These are phyloP conservation scores for Penicillium sp. DNA, from an alignment of 2,329 filamentous ascomycete genomes.

Conservation along the genomic window DNA sequence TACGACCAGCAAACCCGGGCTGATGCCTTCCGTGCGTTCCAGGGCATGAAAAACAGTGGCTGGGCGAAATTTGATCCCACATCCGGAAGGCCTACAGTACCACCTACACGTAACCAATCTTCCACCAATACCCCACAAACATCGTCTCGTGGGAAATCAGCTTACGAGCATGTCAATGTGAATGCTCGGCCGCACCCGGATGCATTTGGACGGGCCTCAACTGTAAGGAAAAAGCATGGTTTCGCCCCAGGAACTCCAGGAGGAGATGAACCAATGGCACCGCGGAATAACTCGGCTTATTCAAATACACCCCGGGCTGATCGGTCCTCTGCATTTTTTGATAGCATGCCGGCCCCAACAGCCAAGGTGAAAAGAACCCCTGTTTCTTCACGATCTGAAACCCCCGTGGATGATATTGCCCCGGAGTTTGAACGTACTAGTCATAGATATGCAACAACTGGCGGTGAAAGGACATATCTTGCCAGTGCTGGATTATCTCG, in stretches of 20 bases:
- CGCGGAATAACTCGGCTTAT: conserved; percentile 51
- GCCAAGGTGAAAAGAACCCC: conserved; percentile 39
- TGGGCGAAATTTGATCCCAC: conserved; percentile 40
- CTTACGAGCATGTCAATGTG: conserved; percentile 37
- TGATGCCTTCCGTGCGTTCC: conserved; percentile 43
- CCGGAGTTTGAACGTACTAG: conserved; percentile 49
- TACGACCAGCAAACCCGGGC: conserved; percentile 41
- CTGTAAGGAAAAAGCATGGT: conserved; percentile 50
- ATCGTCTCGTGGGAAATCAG: conserved; percentile 31
- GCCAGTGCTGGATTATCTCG: conserved; percentile 49
- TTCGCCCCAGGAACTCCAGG: conserved; percentile 57
- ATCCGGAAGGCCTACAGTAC: conserved; percentile 26
- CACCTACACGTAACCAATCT: conserved; percentile 15
- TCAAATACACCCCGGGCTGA: conserved; percentile 33
- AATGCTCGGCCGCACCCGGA: conserved; percentile 29
- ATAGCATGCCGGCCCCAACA: conserved; percentile 38
- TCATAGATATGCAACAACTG: conserved; percentile 51
- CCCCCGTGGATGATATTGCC: conserved; percentile 23
- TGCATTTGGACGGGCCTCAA: conserved; percentile 34
- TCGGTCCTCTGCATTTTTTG: conserved; percentile 31
- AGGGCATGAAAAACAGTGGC: conserved; percentile 40
- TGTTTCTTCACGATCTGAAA: conserved; percentile 20
- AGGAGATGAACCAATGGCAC: conserved; percentile 57
- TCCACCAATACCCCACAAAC: conserved; percentile 21
- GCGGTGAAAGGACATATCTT: conserved; percentile 57